These are phyloP conservation scores for Sclerotiophoma versabilis DNA, from an alignment of 2,329 filamentous ascomycete species.

Conservation along the genomic window DNA sequence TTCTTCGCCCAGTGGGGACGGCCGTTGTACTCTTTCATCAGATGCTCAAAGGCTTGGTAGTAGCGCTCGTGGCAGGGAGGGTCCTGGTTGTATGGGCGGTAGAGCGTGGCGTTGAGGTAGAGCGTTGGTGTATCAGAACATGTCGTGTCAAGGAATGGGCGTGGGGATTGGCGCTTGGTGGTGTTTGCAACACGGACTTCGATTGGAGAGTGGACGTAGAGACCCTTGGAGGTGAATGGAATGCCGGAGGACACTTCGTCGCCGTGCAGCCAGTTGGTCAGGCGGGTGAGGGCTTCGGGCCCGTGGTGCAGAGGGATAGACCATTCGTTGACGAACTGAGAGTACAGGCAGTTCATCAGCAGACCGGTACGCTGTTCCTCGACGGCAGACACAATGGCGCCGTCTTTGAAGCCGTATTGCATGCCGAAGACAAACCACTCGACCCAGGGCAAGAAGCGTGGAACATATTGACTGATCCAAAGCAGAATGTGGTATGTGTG, in stretches of 20 bases:
- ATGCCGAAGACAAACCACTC: conserved; percentile 98
- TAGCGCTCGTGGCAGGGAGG: conserved; percentile 79
- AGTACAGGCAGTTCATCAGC: conserved; percentile 96
- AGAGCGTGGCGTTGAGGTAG: conserved; percentile 90
- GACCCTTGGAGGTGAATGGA: conserved; percentile 77
- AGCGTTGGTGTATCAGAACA: conserved; percentile 73
- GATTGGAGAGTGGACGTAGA: conserved; percentile 89
- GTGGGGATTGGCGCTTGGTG: conserved; percentile 54
- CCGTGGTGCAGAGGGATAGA: conserved; percentile 85
- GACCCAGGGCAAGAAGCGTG: conserved; percentile 81
- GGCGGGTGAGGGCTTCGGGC: conserved; percentile 81
- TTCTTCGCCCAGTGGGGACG: conserved; percentile 95
- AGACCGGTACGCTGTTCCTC: conserved; percentile 82
- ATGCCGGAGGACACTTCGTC: conserved; percentile 75
- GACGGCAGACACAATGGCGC: conserved; percentile 73
- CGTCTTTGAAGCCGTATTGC: conserved; percentile 89
- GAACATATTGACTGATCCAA: conserved; percentile 78
- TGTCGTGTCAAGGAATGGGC: conserved; percentile 77
- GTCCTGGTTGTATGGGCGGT: conserved; percentile 79
- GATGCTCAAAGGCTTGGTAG: conserved; percentile 88
- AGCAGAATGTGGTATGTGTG: conserved; percentile 92
- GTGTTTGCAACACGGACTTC: conserved; percentile 89
- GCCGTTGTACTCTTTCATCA: conserved; percentile 85
- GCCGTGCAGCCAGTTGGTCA: conserved; percentile 85
- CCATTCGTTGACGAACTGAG: conserved; percentile 99